Percentiles rank a stretch among this genome's conserved stretches.
Evolutionary conservation across 1,284 basidiomycete species (phyloP).

Genomic region (Ceratobasidium sp.): DNA sequence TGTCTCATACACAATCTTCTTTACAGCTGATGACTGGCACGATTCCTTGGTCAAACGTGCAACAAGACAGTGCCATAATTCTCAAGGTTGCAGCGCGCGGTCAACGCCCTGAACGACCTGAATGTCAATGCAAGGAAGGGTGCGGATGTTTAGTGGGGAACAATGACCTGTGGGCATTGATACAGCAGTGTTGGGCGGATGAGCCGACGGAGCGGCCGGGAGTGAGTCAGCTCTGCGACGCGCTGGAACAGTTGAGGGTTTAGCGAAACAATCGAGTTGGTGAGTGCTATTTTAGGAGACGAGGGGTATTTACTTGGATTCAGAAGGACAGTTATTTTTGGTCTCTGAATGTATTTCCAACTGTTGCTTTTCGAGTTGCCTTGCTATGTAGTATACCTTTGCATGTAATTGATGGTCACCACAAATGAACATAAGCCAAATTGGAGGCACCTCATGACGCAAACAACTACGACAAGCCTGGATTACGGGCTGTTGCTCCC

Average conservation of each 20-base stretch:
- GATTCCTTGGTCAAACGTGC: constrained; percentile 7
- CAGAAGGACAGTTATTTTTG: neutral
- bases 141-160: constrained; percentile 14
- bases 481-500: no score
- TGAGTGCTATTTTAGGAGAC: neutral
- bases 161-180: neutral
- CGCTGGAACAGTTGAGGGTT: neutral
- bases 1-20: no score
- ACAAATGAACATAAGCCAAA: neutral
- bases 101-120: constrained; percentile 4
- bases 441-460: no score
- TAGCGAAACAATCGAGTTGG: neutral
- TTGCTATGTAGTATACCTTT: neutral
- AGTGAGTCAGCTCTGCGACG: constrained; percentile 10
- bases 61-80: constrained; percentile 23
- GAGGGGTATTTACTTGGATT: neutral
- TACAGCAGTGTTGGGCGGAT: constrained; percentile 9
- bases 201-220: constrained; percentile 4
- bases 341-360: neutral
- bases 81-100: constrained; percentile 8
- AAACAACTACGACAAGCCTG: no score
- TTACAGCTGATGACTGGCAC: constrained; percentile 16
- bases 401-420: neutral
- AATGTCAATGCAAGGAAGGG: neutral
- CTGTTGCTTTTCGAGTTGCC: neutral